Conservation (phyloP, 108 stramenopile genomes). For the Cylindrotheca closterium region DNA sequence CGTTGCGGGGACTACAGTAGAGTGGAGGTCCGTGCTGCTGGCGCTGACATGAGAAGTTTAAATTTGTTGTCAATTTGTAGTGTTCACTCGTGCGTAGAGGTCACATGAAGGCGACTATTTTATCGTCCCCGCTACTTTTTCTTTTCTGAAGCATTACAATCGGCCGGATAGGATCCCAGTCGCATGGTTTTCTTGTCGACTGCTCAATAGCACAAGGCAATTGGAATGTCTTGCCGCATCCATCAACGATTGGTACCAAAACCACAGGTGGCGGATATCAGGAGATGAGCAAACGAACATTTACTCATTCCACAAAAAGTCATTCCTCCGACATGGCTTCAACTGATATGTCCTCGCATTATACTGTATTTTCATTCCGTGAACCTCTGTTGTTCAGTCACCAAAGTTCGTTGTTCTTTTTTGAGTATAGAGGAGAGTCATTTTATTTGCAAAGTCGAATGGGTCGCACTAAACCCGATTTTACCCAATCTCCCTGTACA, state of each 20-base stretch:
- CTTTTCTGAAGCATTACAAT: conserved; percentile 43
- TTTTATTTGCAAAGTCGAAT: too few relatives aligned
- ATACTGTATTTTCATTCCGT: too few relatives aligned
- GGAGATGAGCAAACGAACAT: conserved; percentile 58
- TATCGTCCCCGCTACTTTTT: conserved; percentile 42
- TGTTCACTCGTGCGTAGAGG: conserved; percentile 42
- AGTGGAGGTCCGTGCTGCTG: too few relatives aligned
- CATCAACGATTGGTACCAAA: conserved; percentile 33
- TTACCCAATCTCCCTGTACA: too few relatives aligned
- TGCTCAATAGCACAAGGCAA: conserved; percentile 57
- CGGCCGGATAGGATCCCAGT: conserved; percentile 49
- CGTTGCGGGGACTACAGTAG: too few relatives aligned
- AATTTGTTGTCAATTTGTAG: conserved; percentile 53
- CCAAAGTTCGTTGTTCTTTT: too few relatives aligned
- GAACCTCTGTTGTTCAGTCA: too few relatives aligned
- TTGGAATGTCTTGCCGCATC: conserved; percentile 61
- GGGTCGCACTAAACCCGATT: too few relatives aligned
- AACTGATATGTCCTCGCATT: too few relatives aligned
- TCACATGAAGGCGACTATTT: conserved; percentile 26
- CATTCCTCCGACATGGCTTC: too few relatives aligned
- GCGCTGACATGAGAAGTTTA: conserved; percentile 41
- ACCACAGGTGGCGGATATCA: conserved; percentile 26
- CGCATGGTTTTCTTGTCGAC: conserved; percentile 57
- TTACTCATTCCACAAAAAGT: conserved; percentile 48
- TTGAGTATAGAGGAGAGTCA: too few relatives aligned